Base-by-base conservation (phyloP, 2,329 filamentous ascomycete species). In the Cytospora mali region DNA sequence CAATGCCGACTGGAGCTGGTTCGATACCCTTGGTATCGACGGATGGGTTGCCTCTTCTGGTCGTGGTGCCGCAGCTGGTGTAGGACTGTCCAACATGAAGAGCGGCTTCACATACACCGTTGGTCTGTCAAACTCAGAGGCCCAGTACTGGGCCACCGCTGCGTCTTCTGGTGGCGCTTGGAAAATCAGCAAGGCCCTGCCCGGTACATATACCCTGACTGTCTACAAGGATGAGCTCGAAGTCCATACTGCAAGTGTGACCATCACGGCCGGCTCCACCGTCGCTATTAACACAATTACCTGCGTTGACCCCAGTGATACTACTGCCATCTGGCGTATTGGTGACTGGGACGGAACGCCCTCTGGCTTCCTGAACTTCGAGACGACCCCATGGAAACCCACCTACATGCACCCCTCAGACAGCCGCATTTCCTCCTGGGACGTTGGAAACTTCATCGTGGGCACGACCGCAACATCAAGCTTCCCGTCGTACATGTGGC, bases 401-500 rank as follows among this genome's bases (percentile, higher is more conserved):
- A 77, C 75, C 0, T 77, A 76, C 61, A 78, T 77, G 75, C 76
- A 77, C 58, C 75, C 75, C 3, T 76, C 72, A 1, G 72, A 74
- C 64, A 68, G 66, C 55, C 71, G 71, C 1, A 70, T 75, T 35
- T 61, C 70, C 16, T 65, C 66, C 16, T 75, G 73, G 73, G 70
- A 71, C 51, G 64, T 70, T 10, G 67, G 67, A 54, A 75, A 74
- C 68, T 75, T 71, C 65, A 75, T 75, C 53, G 69, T 75, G 16
- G 74, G 75, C 55, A 74, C 75, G 11, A 72, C 71, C 27, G 64
- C 72, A 5, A 68, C 69, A 3, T 74, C 69, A 60, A 66, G 68
- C 23, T 76, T 79, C 68, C 77, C 76, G 0, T 74, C 75, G 2
- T 79, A 79, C 64, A 77, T 79, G 61, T 78, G 75, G 75, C 72